Evolutionary conservation across 805 yeast species (phyloP), one percentile per base, ranked within the genome.

Genomic region (Saccharomycopsis schoenii): DNA sequence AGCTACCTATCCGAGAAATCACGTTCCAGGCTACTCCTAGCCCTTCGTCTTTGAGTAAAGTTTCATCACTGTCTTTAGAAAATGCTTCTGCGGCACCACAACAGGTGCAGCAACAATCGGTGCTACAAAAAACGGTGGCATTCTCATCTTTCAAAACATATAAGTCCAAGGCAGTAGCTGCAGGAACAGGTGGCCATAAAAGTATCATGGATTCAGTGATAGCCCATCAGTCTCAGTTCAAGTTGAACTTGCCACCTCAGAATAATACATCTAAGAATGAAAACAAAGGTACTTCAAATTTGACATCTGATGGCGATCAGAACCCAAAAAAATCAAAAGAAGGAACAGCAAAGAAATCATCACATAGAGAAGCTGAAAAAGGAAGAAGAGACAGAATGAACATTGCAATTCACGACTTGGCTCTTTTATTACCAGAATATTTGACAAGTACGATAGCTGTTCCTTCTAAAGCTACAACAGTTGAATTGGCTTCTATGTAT

Each of bases 351-450:
- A 71, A 72, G 61, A 75, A 74, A 55, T 72, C 74, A 34, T 72
- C 75, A 0, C 99, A 93, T 72, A 92, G 93, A 70, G 79, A 89
- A 15, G 98, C 99, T 0, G 99, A 93, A 73, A 97, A 94, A 72
- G 98, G 97, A 15, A 80, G 99, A 59, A 81, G 99, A 67, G 92
- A 93, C 71, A 78, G 99, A 64, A 87, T 93, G 85, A 94, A 94
- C 71, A 74, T 77, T 60, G 98, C 97, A 0, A 84, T 93, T 37
- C 83, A 83, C 54, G 96, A 89, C 52, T 75, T 93, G 62, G 85
- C 86, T 9, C 67, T 76, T 10, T 73, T 90, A 64, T 79, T 93
- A 24, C 96, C 96, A 0, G 81, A 84, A 5, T 71, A 72, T 25
- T 74, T 83, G 67, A 82, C 79, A 61, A 86, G 81, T 41, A 78